These are phyloP conservation scores for Vitis hybrid DNA, from an alignment of 177 flowering plant species.

Conservation along the genomic window DNA sequence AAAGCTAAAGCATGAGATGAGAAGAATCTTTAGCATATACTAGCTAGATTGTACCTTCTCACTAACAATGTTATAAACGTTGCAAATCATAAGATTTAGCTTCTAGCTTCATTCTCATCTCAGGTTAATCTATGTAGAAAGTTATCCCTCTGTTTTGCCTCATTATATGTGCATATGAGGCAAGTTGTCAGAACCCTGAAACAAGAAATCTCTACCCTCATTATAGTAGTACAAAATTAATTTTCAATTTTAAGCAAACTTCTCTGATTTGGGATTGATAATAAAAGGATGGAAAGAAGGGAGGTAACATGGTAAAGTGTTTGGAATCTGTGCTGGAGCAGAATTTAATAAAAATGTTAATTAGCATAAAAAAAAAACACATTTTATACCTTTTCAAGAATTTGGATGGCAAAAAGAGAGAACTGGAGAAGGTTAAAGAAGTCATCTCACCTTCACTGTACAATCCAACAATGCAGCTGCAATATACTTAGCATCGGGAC, in stretches of 20 bases:
- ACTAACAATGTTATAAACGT: background rate
- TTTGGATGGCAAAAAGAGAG: too few species aligned
- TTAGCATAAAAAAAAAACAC: too few species aligned
- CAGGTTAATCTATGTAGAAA: background rate
- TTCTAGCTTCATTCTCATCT: background rate
- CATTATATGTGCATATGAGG: too few species aligned
- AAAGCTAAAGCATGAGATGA: background rate
- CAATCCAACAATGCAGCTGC: slow-evolving; percentile 81
- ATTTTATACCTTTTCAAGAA: too few species aligned
- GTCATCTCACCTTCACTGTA: slow-evolving; percentile 71
- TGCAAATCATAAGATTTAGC: background rate
- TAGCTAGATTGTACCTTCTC: background rate
- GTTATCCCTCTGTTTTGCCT: too few species aligned
- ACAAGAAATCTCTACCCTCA: background rate
- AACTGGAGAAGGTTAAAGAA: background rate
- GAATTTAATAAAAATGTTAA: too few species aligned
- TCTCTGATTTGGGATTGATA: too few species aligned
- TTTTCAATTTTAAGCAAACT: too few species aligned
- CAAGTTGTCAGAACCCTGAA: background rate
- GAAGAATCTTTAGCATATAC: background rate
- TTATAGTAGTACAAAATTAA: background rate
- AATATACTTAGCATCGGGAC: slow-evolving; percentile 85
- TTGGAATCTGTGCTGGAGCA: too few species aligned
- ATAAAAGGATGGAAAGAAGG: too few species aligned
- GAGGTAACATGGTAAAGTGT: too few species aligned